Percentiles rank a stretch among this genome's conserved stretches.
phyloP scores from a whole-genome alignment of 257 asterid genomes.

The Mitragyna speciosa region DNA sequence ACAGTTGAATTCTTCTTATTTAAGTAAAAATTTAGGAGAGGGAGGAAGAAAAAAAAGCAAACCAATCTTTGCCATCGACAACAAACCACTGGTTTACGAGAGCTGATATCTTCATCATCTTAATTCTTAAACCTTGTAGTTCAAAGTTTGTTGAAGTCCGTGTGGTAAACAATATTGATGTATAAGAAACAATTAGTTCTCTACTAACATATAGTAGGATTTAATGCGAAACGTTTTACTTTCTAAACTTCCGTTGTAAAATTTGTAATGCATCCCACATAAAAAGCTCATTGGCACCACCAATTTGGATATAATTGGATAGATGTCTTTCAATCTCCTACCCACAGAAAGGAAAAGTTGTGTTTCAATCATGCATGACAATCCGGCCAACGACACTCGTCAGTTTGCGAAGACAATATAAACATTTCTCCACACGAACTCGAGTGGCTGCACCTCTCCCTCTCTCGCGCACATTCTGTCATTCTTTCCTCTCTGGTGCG shows the following conservation, averaged over 20 bases:
- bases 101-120: background rate
- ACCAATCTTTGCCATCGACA: background rate
- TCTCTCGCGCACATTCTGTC: background rate
- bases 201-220: too few relatives aligned
- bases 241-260: background rate
- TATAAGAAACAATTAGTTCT: too few relatives aligned
- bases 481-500: too few relatives aligned
- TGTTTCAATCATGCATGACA: slow-evolving; percentile 21
- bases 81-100: background rate
- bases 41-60: background rate
- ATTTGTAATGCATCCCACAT: background rate
- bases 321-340: too few relatives aligned
- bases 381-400: slow-evolving; percentile 17
- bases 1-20: background rate
- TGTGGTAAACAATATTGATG: too few relatives aligned
- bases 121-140: background rate
- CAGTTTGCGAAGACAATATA: slow-evolving; percentile 28
- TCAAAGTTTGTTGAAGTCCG: too few relatives aligned
- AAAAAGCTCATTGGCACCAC: background rate
- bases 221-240: background rate
- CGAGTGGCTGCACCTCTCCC: slow-evolving; percentile 21
- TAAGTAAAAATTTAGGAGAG: background rate
- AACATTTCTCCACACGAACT: slow-evolving; percentile 24
- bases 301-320: background rate
- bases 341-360: background rate